Percentiles rank a stretch among this genome's conserved stretches.
These are phyloP conservation scores for Liquidambar formosana DNA, from an alignment of 164 flowering plant species.

Conservation along the genomic window DNA sequence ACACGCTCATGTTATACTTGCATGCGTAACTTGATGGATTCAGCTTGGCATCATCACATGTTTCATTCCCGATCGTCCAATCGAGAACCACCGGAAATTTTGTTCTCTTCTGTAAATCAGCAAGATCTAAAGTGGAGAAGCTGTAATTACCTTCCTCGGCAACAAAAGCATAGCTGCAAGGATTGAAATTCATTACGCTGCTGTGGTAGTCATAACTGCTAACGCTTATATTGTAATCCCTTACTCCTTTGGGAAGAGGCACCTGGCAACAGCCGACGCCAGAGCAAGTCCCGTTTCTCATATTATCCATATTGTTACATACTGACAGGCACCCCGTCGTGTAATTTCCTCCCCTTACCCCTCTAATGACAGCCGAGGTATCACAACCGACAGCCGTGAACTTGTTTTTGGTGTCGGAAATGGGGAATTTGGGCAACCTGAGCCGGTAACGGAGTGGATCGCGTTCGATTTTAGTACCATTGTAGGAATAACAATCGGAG, in stretches of 20 bases:
- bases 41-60: not conserved
- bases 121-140: no score
- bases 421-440: not conserved
- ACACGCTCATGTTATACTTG: not conserved
- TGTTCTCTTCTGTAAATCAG: no score
- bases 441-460: not conserved
- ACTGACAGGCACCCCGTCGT: no score
- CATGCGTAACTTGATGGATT: not conserved
- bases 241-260: not conserved
- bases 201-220: not conserved
- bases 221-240: not conserved
- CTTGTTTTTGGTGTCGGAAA: slow-evolving; percentile 10
- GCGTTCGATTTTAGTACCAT: not conserved
- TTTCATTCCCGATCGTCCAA: no score
- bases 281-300: not conserved
- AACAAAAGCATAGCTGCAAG: no score
- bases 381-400: slow-evolving; percentile 13
- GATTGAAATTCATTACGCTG: no score
- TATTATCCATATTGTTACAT: not conserved
- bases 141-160: no score
- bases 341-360: not conserved
- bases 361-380: not conserved
- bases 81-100: no score
- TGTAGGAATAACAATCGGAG: not conserved
- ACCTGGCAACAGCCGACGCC: slow-evolving; percentile 17